Conservation (phyloP, 2,329 filamentous ascomycete genomes). For the Colletotrichum falcatum region DNA sequence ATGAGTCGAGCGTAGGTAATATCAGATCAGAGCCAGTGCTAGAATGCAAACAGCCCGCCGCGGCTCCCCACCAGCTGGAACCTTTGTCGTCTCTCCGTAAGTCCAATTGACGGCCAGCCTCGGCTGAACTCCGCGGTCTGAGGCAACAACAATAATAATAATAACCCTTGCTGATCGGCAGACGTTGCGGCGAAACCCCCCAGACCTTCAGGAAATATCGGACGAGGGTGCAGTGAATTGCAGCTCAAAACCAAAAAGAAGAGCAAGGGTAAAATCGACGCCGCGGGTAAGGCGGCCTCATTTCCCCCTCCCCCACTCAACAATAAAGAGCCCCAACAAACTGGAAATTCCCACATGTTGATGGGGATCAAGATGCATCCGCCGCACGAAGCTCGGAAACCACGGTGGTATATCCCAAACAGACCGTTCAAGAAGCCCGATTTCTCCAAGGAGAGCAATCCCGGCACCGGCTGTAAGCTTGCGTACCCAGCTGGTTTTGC, state of each 20-base stretch:
- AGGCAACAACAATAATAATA: too few relatives aligned
- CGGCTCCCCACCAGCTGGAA: background rate
- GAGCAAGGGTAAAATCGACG: background rate
- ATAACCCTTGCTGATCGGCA: background rate
- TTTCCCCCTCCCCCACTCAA: constrained; percentile 24
- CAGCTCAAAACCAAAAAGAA: background rate
- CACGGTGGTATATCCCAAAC: constrained; percentile 20
- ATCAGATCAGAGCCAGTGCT: constrained; percentile 10
- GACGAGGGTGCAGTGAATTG: background rate
- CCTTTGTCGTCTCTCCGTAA: background rate
- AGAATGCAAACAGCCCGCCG: constrained; percentile 10
- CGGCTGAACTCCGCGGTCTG: background rate
- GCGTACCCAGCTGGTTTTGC: background rate
- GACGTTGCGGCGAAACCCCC: background rate
- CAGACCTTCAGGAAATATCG: background rate
- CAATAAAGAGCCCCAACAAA: constrained; percentile 37
- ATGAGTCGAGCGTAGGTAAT: background rate
- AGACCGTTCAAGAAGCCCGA: constrained; percentile 13
- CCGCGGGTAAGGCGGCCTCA: constrained; percentile 27
- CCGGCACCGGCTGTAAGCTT: background rate
- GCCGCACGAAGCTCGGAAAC: constrained; percentile 27
- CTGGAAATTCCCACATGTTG: constrained; percentile 25
- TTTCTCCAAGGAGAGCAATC: constrained; percentile 14
- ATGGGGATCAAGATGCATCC: constrained; percentile 6
- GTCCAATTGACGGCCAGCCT: background rate